Evolutionary conservation across 164 flowering plant genomes (phyloP).

Genomic region (Aristolochia fimbriata): DNA sequence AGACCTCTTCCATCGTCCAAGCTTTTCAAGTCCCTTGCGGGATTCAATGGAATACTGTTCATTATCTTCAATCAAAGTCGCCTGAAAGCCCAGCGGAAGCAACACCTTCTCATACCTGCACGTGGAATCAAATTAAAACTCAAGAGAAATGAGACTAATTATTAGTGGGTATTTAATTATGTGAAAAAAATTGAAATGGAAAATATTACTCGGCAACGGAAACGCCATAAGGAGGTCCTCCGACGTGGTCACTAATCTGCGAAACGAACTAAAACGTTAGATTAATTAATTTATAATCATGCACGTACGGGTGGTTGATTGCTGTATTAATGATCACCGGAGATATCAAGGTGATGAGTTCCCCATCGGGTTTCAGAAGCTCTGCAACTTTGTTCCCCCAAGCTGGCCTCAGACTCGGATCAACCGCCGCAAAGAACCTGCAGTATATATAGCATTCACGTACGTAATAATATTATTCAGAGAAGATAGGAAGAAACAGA

Average conservation of each 20-base stretch:
- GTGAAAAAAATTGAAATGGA: too few species aligned
- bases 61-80: slow-evolving; percentile 43
- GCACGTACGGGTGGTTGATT: too few species aligned
- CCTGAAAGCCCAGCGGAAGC: slow-evolving; percentile 52
- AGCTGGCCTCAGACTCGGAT: slow-evolving; percentile 46
- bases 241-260: slow-evolving; percentile 58
- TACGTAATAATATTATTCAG: too few species aligned
- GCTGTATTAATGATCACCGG: too few species aligned
- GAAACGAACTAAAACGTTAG: background rate
- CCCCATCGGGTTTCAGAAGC: slow-evolving; percentile 76
- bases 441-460: slow-evolving; percentile 7
- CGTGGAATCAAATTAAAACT: background rate
- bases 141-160: too few species aligned
- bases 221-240: slow-evolving; percentile 74
- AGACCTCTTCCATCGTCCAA: slow-evolving; percentile 52
- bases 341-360: slow-evolving; percentile 78
- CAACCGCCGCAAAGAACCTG: slow-evolving; percentile 89
- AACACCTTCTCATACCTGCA: slow-evolving; percentile 63
- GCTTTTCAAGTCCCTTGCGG: slow-evolving; percentile 60
- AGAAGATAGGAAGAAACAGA: background rate
- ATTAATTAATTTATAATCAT: too few species aligned
- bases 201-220: slow-evolving; percentile 49
- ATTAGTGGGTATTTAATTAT: too few species aligned
- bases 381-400: slow-evolving; percentile 52
- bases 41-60: slow-evolving; percentile 45